A percentile compares a stretch with the other conserved stretches of the same genome.
These are phyloP conservation scores for Prunus mongolica DNA, from an alignment of 306 rosid species.

Conservation along the genomic window DNA sequence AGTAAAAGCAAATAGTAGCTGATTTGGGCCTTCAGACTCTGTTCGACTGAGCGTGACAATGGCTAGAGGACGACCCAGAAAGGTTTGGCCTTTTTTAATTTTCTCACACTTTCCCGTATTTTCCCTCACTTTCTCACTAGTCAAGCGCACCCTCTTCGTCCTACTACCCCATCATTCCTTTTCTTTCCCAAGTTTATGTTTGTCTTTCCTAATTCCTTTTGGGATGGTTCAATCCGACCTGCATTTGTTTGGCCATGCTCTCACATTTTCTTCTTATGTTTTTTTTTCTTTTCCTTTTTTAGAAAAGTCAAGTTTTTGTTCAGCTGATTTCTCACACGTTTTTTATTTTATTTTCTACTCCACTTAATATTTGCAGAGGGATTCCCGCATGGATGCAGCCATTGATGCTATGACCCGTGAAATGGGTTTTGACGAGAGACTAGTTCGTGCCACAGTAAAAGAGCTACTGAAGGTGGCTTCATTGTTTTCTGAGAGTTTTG, in stretches of 20 bases:
- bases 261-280: not conserved
- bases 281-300: not conserved
- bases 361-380: conserved; percentile 8
- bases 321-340: not conserved
- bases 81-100: not conserved
- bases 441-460: conserved; percentile 31
- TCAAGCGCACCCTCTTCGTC: no score
- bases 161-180: not conserved
- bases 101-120: not conserved
- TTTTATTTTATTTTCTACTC: not conserved
- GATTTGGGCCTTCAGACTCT: not conserved
- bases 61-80: conserved; percentile 22
- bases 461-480: conserved; percentile 36
- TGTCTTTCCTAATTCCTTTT: no score
- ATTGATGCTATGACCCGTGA: conserved; percentile 43
- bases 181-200: not conserved
- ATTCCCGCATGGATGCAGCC: conserved; percentile 53
- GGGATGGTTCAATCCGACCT: no score
- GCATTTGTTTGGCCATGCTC: no score
- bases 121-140: not conserved
- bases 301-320: not conserved
- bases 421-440: conserved; percentile 27
- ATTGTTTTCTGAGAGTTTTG: not conserved
- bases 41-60: not conserved
- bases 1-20: not conserved